phyloP scores from a whole-genome alignment of 2,329 filamentous ascomycete species.

The Cryphonectria parasitica region DNA sequence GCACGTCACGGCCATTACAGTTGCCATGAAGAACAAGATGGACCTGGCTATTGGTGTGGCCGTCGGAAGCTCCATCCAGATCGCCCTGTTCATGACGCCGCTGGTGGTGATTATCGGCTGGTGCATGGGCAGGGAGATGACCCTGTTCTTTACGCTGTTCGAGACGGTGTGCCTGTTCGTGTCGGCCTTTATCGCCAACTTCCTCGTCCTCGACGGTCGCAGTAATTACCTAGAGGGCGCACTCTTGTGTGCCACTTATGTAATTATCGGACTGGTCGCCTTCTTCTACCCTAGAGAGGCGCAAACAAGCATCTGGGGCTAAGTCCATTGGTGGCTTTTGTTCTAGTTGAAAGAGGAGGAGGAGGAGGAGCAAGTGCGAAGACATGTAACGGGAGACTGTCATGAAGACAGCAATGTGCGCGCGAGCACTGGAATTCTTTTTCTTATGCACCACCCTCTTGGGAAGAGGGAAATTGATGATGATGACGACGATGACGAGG shows the following conservation, averaged over 20 bases:
- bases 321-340: neutral
- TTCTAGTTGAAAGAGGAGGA: neutral
- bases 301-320: conserved; percentile 49
- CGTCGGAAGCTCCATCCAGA: conserved; percentile 73
- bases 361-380: too few relatives aligned
- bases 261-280: conserved; percentile 69
- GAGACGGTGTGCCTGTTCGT: conserved; percentile 88
- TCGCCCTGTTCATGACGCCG: conserved; percentile 72
- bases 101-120: conserved; percentile 74
- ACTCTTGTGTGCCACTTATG: conserved; percentile 66
- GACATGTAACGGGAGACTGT: neutral
- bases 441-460: neutral
- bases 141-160: conserved; percentile 84
- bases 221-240: conserved; percentile 87
- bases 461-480: neutral
- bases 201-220: conserved; percentile 81
- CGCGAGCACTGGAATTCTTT: neutral
- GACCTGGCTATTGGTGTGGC: conserved; percentile 74
- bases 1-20: conserved; percentile 72
- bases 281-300: conserved; percentile 65
- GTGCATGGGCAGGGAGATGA: conserved; percentile 70
- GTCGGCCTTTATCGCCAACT: conserved; percentile 84
- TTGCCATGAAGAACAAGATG: conserved; percentile 77
- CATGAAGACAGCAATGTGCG: neutral
- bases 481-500: neutral